Base-by-base conservation (phyloP, 1,284 basidiomycete species). In the Trichosporon sp. region DNA sequence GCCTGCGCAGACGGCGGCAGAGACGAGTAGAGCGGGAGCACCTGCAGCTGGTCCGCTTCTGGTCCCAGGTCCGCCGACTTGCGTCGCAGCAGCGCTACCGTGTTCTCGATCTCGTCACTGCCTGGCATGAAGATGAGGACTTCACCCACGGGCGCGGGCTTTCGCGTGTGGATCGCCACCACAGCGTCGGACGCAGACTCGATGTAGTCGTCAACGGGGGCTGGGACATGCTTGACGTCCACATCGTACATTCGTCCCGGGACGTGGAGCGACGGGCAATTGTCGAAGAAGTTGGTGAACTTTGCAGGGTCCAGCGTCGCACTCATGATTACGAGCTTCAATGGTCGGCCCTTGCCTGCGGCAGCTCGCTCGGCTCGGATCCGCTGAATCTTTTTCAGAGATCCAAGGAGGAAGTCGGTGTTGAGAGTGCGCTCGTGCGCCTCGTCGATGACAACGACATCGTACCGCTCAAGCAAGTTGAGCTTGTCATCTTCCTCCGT, bases 301-400 rank as follows among this genome's bases (percentile, higher is more conserved):
- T 91, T 91, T 65, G 93, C 88, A 0, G 95, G 94, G 76, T 99
- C 95, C 19, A 99, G 85, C 2, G 95, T 99, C 1, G 95, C 95
- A 80, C 91, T 94, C 95, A 98, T 99, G 73, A 99, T 86, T 21
- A 99, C 86, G 59, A 99, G 85, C 78, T 95, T 98, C 67, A 99
- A 84, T 36, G 59, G 58, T 29, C 68, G 70, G 14, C 77, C 71
- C 82, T 68, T 83, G 25, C 84, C 70, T 59, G 33, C 70, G 27
- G 73, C 73, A 33, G 68, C 78, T 62, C 82, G 73, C 3, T 73
- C 69, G 68, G 89, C 89, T 59, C 95, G 83, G 66, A 86, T 81
- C 59, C 84, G 84, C 60, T 90, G 89, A 63, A 99, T 92, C n/a
- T 84, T 85, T 80, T 95, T 98, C 58, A 97, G 83, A 64, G 89